Base-by-base conservation (phyloP, 192 early-diverging fungal species). In the Backusella morwellensis region DNA sequence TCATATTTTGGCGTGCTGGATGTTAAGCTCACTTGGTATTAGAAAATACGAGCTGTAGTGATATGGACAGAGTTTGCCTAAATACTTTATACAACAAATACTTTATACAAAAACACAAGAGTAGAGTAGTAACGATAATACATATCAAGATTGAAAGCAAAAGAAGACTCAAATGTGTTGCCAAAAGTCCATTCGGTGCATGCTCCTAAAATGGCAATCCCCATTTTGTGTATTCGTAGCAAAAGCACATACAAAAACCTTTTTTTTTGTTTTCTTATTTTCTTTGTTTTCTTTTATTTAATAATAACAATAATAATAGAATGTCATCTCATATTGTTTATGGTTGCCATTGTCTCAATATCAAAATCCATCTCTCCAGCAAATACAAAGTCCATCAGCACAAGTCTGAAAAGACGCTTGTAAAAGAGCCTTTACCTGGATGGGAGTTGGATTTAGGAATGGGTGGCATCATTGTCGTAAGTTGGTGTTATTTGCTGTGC, bases 321-420 rank as follows among this genome's bases (percentile, higher is more conserved):
- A 76, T 76, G 75, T 76, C 68, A 15, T 42, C 41, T 36, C 67
- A 70, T 70, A 35, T 76, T 23, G 42, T 76, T 21, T 76, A 76
- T 42, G 67, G 41, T 2, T 76, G 75, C 29, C 75, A 66, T 19
- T 76, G 75, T 54, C 44, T 76, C 4, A 76, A 76, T 32, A 76
- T 76, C 6, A 76, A 69, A 40, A 70, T 70, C 7, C 75, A 76
- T 36, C n/a, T 76, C 8, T n/a, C 75, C 6, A 54, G 41, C 9
- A 76, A 76, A 52, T 70, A 76, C 12, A 50, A 15, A 3, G 14
- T 35, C 5, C 3, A 29, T 19, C 21, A 34, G 15, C 32, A 56
- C 29, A 35, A 41, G 69, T n/a, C 40, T 34, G 19, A 38, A 38
- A 50, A 40, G 8, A 44, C 26, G 0, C 2, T 35, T 42, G 68